Conservation (phyloP, 176 grass and related monocot genomes). For the Lolium rigidum region DNA sequence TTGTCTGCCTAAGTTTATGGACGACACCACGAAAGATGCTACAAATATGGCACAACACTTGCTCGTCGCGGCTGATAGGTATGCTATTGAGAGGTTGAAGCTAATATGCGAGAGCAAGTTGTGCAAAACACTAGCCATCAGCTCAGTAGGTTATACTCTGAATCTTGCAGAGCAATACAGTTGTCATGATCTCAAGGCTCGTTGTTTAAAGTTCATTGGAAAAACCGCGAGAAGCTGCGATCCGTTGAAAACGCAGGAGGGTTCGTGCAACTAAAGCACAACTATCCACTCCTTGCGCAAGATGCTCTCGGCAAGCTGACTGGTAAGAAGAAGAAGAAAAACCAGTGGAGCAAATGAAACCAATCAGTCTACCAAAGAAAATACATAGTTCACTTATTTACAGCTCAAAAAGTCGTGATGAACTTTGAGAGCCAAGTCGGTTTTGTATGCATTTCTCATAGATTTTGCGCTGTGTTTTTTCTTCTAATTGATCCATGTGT, state of each 20-base stretch:
- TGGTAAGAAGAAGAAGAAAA: not conserved
- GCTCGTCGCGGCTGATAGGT: not conserved
- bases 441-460: not conserved
- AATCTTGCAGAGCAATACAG: constrained; percentile 42
- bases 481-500: not conserved
- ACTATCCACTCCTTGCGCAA: not conserved
- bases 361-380: not conserved
- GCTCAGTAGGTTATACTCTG: constrained; percentile 36
- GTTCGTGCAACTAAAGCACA: not conserved
- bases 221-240: not conserved
- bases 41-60: not conserved
- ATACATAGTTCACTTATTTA: not conserved
- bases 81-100: not conserved
- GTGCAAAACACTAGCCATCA: not conserved
- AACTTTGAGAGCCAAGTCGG: not conserved
- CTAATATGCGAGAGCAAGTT: constrained; percentile 26
- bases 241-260: not conserved
- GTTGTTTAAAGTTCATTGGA: not conserved
- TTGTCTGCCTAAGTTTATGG: not conserved
- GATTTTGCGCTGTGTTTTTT: not conserved
- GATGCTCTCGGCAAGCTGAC: not conserved
- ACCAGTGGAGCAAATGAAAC: not conserved
- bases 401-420: not conserved
- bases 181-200: not conserved
- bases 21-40: not conserved